Base-by-base conservation (phyloP, 1,284 basidiomycete genomes). In the Boletellus deceptivus region DNA sequence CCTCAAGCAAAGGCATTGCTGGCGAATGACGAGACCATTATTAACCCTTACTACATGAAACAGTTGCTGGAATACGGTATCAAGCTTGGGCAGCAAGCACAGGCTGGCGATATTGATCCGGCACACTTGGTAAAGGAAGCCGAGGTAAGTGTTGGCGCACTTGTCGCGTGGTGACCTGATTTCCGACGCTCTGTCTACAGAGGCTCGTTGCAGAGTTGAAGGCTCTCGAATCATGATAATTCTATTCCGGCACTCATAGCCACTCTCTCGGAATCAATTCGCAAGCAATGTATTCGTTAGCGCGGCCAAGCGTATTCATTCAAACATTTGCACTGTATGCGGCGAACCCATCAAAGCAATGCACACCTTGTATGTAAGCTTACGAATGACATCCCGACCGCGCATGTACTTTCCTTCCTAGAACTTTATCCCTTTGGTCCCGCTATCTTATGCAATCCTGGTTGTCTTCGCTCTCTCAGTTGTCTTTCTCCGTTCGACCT, bases 11-110 rank as follows among this genome's bases (percentile, higher is more conserved):
- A 72, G 31, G 61, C 72, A 5, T 56, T 72, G 24, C 62, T 84
- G 14, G 72, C 67, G 6, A 63, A 70, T 1, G 77, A 87, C 53
- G 84, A 89, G 64, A 80, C 83, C 0, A 74, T 89, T 50, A 89
- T 89, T 60, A 84, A 84, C 57, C 81, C 84, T 3, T 78, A 83
- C 62, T 88, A 84, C 67, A 89, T 89, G 86, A 70, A 71, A 46
- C 87, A 89, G 58, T 64, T 89, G 33, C 69, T 89, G 34, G 63
- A 76, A 55, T 86, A 89, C 60, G 84, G 83, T 8, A 81, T 89
- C 49, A 74, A 70, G 48, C 71, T 85, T 2, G 84, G 83, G 18
- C 57, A 61, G 48, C 59, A 68, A 51, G 56, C 65, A 18, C 64
- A 68, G 54, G 70, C 57, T 6, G 64, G 64, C 35, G 60, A 66